Conservation (phyloP, 352 stramenopile species). For the Pythium sp. region DNA sequence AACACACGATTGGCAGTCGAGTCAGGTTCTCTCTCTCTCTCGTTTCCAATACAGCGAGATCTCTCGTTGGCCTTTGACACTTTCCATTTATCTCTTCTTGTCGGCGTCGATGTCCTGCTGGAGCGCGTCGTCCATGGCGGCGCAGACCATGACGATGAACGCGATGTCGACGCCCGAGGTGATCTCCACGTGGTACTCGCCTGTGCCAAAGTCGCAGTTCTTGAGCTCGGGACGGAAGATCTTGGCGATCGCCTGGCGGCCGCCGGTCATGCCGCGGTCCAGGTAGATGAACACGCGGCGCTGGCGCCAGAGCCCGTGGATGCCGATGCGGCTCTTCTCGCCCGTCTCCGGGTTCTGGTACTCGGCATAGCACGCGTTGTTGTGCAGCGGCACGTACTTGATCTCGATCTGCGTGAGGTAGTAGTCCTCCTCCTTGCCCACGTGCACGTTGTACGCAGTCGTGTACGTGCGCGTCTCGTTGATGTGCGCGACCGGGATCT, state of each 20-base stretch:
- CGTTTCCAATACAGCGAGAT: too few relatives aligned
- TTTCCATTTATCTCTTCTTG: background rate
- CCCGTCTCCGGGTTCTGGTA: slow-evolving; percentile 30
- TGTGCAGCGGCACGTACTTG: slow-evolving; percentile 31
- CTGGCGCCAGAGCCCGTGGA: slow-evolving; percentile 28
- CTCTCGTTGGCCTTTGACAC: background rate
- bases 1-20: too few relatives aligned
- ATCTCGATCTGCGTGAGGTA: slow-evolving; percentile 29
- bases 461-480: slow-evolving; percentile 16
- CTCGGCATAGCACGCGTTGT: slow-evolving; percentile 29
- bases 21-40: too few relatives aligned
- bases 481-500: slow-evolving; percentile 32
- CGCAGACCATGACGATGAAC: slow-evolving; percentile 20
- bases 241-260: slow-evolving; percentile 20
- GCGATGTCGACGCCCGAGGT: slow-evolving; percentile 15
- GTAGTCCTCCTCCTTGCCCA: slow-evolving; percentile 30
- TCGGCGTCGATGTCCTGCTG: slow-evolving; percentile 11
- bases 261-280: slow-evolving; percentile 20
- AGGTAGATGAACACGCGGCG: slow-evolving; percentile 27
- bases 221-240: slow-evolving; percentile 24
- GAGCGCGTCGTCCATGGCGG: slow-evolving; percentile 18
- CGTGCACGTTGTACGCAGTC: slow-evolving; percentile 30
- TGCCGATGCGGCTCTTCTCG: slow-evolving; percentile 16
- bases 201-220: slow-evolving; percentile 14
- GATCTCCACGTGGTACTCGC: slow-evolving; percentile 22